Base-by-base conservation (phyloP, 371 early-diverging fungal species). In the Dichotomocladium elegans region DNA sequence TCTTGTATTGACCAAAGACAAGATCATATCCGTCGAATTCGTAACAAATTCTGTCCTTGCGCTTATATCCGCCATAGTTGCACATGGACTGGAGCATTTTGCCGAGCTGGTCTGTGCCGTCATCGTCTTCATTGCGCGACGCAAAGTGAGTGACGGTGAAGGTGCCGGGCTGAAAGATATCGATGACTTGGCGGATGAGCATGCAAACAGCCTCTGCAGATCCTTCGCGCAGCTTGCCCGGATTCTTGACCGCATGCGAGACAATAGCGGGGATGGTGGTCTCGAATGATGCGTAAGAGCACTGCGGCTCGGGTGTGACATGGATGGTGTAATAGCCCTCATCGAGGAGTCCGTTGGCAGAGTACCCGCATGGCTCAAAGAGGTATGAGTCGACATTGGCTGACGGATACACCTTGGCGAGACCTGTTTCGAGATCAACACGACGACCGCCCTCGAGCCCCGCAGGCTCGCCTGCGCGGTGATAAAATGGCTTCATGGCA, bases 231-330 rank as follows among this genome's bases (percentile, higher is more conserved):
- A n/a, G 17, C 21, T 37, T 37, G 10, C 31, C 37, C 15, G 29
- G 47, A 27, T 59, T 42, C 12, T 31, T 43, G 12, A 19, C 27
- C 0, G 62, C 25, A 29, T 61, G 63, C 24, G 68, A 53, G 22
- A 46, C 28, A 29, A 61, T 54, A 15, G 87, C 77, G 8, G 93
- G 88, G 43, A 94, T 81, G 58, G 91, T 93, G 26, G 96, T 92
- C 72, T 96, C 97, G 61, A 96, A 95, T 17, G 92, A 91, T 17
- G 97, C 97, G 61, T 95, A 96, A 22, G 95, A 95, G 82, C 94
- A 96, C 53, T 77, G 72, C n/a, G 83, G 87, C 67, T 96, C 97
- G 4, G 97, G 97, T 21, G 97, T 95, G n/a, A 95, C 95, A 58
- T 96, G 97, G 65, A 95, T 88, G 27, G 92, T 95, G 64, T 82